Evolutionary conservation across 2,329 filamentous ascomycete species (phyloP), one percentile per base, ranked within the genome.

Genomic region (Penicillium decumbens): DNA sequence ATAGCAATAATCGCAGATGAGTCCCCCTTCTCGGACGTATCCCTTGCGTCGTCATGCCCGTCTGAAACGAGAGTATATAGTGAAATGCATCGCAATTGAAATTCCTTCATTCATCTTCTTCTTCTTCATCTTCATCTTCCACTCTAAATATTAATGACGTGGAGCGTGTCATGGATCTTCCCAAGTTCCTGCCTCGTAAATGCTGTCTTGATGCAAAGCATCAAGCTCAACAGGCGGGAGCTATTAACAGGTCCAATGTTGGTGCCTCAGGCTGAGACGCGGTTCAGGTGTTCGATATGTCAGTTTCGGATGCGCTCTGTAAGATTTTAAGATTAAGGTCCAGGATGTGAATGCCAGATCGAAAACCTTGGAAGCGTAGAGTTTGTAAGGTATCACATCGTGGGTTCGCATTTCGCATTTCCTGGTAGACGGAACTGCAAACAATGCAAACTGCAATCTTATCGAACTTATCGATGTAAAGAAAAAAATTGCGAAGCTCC

Each of bases 381-480:
- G 47, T 55, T 55, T 55, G 25, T 24, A 27, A 58, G 23, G 45
- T 27, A 49, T 60, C 57, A 59, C 53, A 51, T 48, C 37, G 42
- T 43, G 33, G 25, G 38, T 13, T 30, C 24, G 25, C 25, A 28
- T 30, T 29, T 29, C 41, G 42, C 48, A 54, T 51, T 44, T 37
- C 45, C 35, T 20, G 46, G 35, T 41, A 24, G 23, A 13, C 12
- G 38, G 38, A 10, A 8, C 18, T 29, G 59, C 67, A 69, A 69
- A 69, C 65, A 48, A 30, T 29, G 28, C 28, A 29, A 29, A 29
- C 28, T 3, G 6, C 12, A 4, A 15, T 53, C 50, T 60, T 66
- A 60, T 63, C 59, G 43, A 56, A 56, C 57, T 62, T 59, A 58
- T 62, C 58, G 42, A 51, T n/a, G 51, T 43, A 55, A 47, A 44